Conservation (phyloP, 768 basidiomycete species). For the Pleurotus giganteus region DNA sequence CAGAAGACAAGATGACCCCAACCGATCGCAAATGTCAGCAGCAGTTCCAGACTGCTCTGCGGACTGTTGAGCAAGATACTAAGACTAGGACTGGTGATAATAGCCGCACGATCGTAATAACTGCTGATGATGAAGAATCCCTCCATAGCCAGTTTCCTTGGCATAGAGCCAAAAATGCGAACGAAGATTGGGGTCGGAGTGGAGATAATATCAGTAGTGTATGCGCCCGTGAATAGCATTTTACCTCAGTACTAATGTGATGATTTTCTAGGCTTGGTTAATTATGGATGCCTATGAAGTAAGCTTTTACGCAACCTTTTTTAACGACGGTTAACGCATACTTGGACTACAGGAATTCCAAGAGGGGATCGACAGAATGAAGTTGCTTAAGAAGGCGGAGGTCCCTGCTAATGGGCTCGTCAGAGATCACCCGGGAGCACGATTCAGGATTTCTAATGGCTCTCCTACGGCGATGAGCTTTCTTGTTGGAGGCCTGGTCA, state of each 20-base stretch:
- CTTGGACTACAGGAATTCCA: slow-evolving; percentile 24
- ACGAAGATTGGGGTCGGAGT: not conserved
- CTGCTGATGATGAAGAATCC: slow-evolving; percentile 6
- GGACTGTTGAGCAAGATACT: slow-evolving; percentile 19
- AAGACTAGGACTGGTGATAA: slow-evolving; percentile 1
- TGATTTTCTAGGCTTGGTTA: slow-evolving; percentile 26
- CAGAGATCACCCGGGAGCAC: too few species aligned
- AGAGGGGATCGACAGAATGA: too few species aligned
- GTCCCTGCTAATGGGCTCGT: too few species aligned
- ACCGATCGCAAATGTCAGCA: slow-evolving; percentile 30
- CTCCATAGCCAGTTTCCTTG: slow-evolving; percentile 13
- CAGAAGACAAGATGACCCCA: slow-evolving; percentile 23
- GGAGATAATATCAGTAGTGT: not conserved
- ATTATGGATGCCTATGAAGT: slow-evolving; percentile 31
- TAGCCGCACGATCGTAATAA: not conserved
- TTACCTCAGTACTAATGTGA: not conserved
- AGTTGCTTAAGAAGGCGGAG: too few species aligned
- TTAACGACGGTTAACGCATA: slow-evolving; percentile 1
- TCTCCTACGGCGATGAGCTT: slow-evolving; percentile 25
- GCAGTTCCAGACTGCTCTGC: slow-evolving; percentile 30
- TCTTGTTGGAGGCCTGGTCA: slow-evolving; percentile 35
- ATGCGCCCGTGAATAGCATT: not conserved
- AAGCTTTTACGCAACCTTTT: not conserved
- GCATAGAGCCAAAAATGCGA: not conserved
- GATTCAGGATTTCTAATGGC: too few species aligned